phyloP scores from a whole-genome alignment of 768 basidiomycete genomes.

The Leccinum subgranulosum region DNA sequence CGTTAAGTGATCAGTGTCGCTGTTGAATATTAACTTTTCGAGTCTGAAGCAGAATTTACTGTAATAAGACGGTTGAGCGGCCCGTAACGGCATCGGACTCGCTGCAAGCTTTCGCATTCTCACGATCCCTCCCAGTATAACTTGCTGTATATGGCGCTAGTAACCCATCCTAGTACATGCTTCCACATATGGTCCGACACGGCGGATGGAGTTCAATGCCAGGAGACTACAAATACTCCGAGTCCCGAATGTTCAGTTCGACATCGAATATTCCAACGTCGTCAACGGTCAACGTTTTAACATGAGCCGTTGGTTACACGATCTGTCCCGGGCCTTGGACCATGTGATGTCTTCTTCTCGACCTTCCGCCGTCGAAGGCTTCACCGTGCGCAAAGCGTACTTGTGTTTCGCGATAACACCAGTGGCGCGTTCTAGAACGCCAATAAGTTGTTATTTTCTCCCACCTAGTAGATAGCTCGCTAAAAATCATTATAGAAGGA shows the following conservation, averaged over 20 bases:
- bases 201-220: too few relatives aligned
- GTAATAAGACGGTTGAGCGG: too few relatives aligned
- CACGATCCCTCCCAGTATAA: too few relatives aligned
- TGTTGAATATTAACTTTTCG: background rate
- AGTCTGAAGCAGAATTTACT: too few relatives aligned
- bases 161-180: too few relatives aligned
- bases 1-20: background rate
- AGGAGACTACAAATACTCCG: background rate
- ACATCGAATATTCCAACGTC: too few relatives aligned
- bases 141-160: too few relatives aligned
- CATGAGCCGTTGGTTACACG: background rate
- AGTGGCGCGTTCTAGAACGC: background rate
- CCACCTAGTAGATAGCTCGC: background rate
- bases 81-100: too few relatives aligned
- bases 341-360: background rate
- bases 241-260: background rate
- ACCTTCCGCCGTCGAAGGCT: background rate
- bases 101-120: too few relatives aligned
- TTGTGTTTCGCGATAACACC: background rate
- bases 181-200: too few relatives aligned
- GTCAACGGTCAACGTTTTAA: background rate
- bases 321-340: background rate
- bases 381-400: background rate
- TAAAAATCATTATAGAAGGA: background rate
- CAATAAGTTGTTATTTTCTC: background rate